A percentile compares a stretch with the other conserved stretches of the same genome.
Conservation (phyloP, 179 eudicot species). For the Beta lomatogona region DNA sequence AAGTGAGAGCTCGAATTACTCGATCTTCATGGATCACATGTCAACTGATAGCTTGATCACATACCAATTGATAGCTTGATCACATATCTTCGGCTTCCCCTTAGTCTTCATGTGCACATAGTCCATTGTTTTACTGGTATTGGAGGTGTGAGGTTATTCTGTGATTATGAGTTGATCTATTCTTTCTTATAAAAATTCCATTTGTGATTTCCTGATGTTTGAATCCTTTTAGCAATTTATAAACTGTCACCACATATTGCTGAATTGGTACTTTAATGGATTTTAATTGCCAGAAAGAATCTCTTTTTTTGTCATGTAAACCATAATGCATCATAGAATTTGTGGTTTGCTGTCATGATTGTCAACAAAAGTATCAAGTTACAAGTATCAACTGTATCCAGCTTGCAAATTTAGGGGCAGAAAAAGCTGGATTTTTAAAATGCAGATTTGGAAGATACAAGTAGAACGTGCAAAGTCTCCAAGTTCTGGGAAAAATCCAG, state of each 20-base stretch:
- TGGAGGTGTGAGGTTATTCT: neutral
- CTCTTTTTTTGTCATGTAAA: neutral
- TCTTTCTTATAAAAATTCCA: neutral
- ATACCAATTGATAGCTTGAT: neutral
- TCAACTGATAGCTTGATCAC: neutral
- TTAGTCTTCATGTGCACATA: conserved; percentile 24
- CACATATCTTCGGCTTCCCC: neutral
- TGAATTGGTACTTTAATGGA: neutral
- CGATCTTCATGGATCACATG: neutral
- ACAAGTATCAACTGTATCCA: conserved; percentile 10
- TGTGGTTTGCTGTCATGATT: conserved; percentile 1
- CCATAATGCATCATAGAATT: neutral
- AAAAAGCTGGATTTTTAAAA: neutral
- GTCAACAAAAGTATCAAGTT: neutral
- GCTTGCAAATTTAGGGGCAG: conserved; percentile 10
- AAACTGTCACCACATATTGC: neutral
- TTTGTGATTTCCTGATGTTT: conserved; percentile 7
- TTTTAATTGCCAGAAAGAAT: neutral
- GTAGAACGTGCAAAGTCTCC: neutral
- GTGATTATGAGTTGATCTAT: neutral
- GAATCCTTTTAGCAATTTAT: neutral
- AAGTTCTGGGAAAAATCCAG: neutral
- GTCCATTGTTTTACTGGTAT: conserved; percentile 2
- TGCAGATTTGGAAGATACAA: neutral
- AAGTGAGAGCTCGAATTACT: neutral